phyloP scores from a whole-genome alignment of 2,329 filamentous ascomycete genomes.

The Talaromyces sp. region DNA sequence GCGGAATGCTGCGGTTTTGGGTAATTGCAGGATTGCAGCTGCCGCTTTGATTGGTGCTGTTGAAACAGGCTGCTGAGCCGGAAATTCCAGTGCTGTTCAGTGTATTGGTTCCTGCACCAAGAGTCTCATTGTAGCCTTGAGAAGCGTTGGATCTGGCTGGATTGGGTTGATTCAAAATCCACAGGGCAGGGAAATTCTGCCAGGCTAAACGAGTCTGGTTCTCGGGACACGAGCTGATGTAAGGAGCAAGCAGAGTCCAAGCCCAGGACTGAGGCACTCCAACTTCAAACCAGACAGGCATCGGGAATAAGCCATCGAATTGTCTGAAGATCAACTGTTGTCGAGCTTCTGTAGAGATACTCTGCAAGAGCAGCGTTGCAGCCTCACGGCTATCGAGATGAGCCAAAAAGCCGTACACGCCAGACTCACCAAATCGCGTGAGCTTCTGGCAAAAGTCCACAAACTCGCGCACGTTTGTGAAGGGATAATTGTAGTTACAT shows the following conservation, averaged over 20 bases:
- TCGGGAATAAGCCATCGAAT: slow-evolving; percentile 73
- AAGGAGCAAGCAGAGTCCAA: slow-evolving; percentile 77
- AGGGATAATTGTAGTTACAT: slow-evolving; percentile 81
- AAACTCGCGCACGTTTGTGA: slow-evolving; percentile 69
- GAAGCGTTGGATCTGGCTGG: slow-evolving; percentile 64
- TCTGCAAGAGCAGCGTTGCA: slow-evolving; percentile 69
- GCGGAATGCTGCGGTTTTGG: slow-evolving; percentile 65
- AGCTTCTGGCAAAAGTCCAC: slow-evolving; percentile 82
- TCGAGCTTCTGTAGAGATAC: slow-evolving; percentile 73
- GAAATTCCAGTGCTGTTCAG: slow-evolving; percentile 39
- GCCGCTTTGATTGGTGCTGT: slow-evolving; percentile 47
- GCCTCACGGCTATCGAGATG: slow-evolving; percentile 75
- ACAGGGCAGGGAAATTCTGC: slow-evolving; percentile 77
- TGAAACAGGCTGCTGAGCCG: slow-evolving; percentile 54
- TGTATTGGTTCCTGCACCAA: slow-evolving; percentile 34
- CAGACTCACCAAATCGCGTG: slow-evolving; percentile 76
- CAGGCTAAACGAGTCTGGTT: slow-evolving; percentile 73
- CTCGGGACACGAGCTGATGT: slow-evolving; percentile 71
- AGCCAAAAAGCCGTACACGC: slow-evolving; percentile 75
- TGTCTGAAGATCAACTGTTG: slow-evolving; percentile 85
- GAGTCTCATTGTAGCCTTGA: slow-evolving; percentile 61
- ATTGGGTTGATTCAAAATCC: slow-evolving; percentile 74
- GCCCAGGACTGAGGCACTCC: slow-evolving; percentile 81
- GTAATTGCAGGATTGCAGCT: slow-evolving; percentile 64
- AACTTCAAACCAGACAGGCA: slow-evolving; percentile 78